Conservation (phyloP, 2,329 filamentous ascomycete genomes). For the Alternaria novae-zelandiae region DNA sequence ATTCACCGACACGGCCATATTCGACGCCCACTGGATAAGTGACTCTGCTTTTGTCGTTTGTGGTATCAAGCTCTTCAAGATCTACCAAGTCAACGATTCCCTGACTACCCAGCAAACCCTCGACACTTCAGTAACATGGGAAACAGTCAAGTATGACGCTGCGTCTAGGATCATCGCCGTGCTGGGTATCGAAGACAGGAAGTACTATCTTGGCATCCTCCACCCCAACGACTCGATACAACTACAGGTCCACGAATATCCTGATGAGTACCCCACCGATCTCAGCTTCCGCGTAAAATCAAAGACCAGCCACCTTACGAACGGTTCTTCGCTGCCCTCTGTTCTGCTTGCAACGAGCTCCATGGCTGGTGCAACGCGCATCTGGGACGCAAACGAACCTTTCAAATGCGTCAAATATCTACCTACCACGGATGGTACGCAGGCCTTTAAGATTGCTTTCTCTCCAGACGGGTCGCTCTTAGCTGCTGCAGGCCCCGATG, state of each 20-base stretch:
- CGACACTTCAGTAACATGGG: constrained; percentile 44
- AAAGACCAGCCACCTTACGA: constrained; percentile 17
- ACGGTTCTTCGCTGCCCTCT: constrained; percentile 28
- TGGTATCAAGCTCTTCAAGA: constrained; percentile 49
- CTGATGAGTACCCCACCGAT: constrained; percentile 47
- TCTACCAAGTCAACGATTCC: constrained; percentile 44
- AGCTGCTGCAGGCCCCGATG: constrained; percentile 53
- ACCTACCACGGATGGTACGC: constrained; percentile 38
- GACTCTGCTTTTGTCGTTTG: constrained; percentile 54
- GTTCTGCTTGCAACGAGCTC: constrained; percentile 51
- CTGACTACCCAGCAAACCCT: constrained; percentile 40
- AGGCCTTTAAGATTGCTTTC: constrained; percentile 52
- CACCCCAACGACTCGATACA: constrained; percentile 40
- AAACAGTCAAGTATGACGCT: constrained; percentile 49
- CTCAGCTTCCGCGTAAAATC: constrained; percentile 49
- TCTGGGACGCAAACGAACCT: constrained; percentile 51
- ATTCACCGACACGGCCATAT: constrained; percentile 50
- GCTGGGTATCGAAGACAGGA: constrained; percentile 33
- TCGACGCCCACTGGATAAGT: constrained; percentile 54
- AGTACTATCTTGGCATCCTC: constrained; percentile 45
- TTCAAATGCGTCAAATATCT: constrained; percentile 41
- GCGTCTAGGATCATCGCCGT: constrained; percentile 50
- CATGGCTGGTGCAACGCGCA: constrained; percentile 47
- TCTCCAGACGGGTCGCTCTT: constrained; percentile 52
- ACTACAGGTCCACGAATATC: constrained; percentile 41